Evolutionary conservation across 1,284 basidiomycete genomes (phyloP).

Genomic region (Cryptococcus maquisensis): DNA sequence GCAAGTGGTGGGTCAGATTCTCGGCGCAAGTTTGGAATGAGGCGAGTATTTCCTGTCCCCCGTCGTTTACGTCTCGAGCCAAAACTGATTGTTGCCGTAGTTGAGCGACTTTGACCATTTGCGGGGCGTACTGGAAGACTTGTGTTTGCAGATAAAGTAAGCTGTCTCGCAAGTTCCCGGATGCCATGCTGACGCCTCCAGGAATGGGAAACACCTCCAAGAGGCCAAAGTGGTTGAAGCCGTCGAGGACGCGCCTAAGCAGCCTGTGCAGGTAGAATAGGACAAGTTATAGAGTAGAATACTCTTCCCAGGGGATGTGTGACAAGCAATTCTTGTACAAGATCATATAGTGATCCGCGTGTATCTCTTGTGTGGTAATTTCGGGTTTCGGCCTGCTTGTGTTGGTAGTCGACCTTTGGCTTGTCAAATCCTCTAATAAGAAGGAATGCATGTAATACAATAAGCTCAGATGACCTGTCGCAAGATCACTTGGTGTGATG

Average conservation of each 20-base stretch:
- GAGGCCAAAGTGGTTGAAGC: background rate
- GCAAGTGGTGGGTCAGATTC: slow-evolving; percentile 65
- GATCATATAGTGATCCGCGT: no score
- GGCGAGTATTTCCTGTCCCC: slow-evolving; percentile 48
- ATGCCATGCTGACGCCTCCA: background rate
- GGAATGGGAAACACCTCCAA: background rate
- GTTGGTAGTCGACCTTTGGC: no score
- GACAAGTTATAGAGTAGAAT: no score
- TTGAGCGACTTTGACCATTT: slow-evolving; percentile 44
- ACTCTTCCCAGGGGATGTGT: no score
- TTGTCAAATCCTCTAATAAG: background rate
- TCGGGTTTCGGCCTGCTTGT: no score
- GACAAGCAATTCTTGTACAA: no score
- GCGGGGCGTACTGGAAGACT: slow-evolving; percentile 29
- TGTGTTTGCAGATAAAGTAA: slow-evolving; percentile 31
- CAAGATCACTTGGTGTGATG: slow-evolving; percentile 77
- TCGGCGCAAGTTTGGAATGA: slow-evolving; percentile 71
- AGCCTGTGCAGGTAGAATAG: no score
- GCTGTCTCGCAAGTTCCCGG: background rate
- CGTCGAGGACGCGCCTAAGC: background rate
- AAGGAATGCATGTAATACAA: slow-evolving; percentile 5
- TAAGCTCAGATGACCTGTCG: slow-evolving; percentile 28
- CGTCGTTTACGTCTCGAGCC: background rate
- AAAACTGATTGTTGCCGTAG: slow-evolving; percentile 11
- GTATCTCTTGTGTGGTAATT: no score